These are phyloP conservation scores for Elaphomyces granulatus DNA, from an alignment of 495 filamentous ascomycete genomes.

Conservation along the genomic window DNA sequence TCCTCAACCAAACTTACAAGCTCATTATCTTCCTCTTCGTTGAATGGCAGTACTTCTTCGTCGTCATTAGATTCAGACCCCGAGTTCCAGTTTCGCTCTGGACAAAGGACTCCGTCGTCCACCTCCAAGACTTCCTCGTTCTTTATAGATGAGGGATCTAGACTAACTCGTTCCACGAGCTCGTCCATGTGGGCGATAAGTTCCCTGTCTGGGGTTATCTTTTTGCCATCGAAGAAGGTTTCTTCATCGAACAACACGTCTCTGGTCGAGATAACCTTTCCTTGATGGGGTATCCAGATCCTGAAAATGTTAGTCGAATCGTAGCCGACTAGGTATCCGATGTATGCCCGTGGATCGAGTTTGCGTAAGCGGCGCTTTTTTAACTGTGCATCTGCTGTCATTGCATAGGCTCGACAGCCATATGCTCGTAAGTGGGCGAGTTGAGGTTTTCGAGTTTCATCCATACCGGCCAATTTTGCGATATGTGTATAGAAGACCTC, in stretches of 20 bases:
- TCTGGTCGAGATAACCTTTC: neutral
- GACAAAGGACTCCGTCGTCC: neutral
- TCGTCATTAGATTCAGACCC: neutral
- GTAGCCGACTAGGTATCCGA: no score
- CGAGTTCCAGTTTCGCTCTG: neutral
- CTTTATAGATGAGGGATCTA: neutral
- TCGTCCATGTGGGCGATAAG: neutral
- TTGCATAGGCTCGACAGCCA: neutral
- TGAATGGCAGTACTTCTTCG: neutral
- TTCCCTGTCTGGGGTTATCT: neutral
- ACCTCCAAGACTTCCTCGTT: neutral
- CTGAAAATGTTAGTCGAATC: no score
- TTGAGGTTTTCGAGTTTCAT: neutral
- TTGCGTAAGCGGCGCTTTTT: neutral
- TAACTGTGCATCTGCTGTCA: neutral
- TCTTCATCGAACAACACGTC: neutral
- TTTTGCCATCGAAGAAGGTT: neutral
- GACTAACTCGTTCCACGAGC: no score
- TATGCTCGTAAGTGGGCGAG: neutral
- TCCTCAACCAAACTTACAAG: neutral
- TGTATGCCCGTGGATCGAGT: no score
- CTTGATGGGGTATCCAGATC: neutral
- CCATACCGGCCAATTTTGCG: neutral
- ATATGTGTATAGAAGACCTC: neutral
- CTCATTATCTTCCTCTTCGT: neutral